Percentiles rank a stretch among this genome's conserved stretches.
phyloP scores from a whole-genome alignment of 306 rosid species.

The Leucaena leucocephala region DNA sequence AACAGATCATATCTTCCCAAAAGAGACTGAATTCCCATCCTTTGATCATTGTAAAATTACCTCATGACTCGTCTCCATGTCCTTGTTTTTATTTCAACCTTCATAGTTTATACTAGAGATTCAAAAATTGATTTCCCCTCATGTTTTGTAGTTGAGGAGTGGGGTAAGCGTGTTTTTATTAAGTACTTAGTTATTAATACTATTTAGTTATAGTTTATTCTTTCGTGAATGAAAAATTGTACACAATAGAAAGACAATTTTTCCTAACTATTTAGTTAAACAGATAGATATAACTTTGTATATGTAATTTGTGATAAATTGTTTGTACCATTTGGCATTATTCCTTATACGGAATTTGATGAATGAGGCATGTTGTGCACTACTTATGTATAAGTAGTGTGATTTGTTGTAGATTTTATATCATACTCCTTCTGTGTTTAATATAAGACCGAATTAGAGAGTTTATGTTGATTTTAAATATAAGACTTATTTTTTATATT shows the following conservation, averaged over 20 bases:
- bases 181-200: background rate
- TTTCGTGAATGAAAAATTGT: background rate
- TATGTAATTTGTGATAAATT: background rate
- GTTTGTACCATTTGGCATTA: background rate
- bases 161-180: background rate
- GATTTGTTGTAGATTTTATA: no score
- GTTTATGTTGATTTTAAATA: no score
- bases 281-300: background rate
- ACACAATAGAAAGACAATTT: background rate
- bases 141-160: background rate
- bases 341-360: background rate
- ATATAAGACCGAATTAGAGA: no score
- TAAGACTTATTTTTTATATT: no score
- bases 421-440: no score
- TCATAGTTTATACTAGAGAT: background rate
- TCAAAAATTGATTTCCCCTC: background rate
- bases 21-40: slow-evolving; percentile 52
- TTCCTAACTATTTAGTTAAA: background rate
- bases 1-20: slow-evolving; percentile 51
- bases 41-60: background rate
- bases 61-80: background rate
- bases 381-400: no score
- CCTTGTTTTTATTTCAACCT: background rate
- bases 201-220: background rate
- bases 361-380: background rate